Percentiles rank a stretch among this genome's conserved stretches.
Evolutionary conservation across 1,284 basidiomycete genomes (phyloP).

Genomic region (Neolentinus lepideus): DNA sequence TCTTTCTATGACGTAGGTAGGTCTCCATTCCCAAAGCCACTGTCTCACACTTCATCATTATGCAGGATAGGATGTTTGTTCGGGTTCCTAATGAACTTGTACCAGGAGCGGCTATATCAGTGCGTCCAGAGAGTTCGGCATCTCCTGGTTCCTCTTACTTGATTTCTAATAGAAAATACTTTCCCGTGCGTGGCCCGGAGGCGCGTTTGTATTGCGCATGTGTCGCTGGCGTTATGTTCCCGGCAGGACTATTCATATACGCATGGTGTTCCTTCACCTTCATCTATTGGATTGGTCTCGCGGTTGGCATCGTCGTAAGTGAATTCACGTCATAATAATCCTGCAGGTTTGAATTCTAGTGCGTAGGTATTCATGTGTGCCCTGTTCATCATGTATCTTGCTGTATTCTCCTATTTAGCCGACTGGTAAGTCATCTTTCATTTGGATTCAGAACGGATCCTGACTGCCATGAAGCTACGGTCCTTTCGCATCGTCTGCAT

Average conservation of each 20-base stretch:
- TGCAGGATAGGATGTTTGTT: slow-evolving; percentile 54
- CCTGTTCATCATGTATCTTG: slow-evolving; percentile 54
- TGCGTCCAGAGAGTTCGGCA: slow-evolving; percentile 19
- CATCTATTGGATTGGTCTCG: slow-evolving; percentile 51
- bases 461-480: slow-evolving; percentile 42
- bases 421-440: slow-evolving; percentile 46
- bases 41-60: not conserved
- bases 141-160: slow-evolving; percentile 7
- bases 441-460: not conserved
- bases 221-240: slow-evolving; percentile 54
- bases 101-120: slow-evolving; percentile 65
- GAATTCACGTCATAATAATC: slow-evolving; percentile 2
- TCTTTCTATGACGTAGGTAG: slow-evolving; percentile 46
- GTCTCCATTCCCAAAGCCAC: slow-evolving; percentile 4
- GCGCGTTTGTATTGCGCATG: slow-evolving; percentile 68
- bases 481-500: slow-evolving; percentile 68
- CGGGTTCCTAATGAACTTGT: slow-evolving; percentile 50
- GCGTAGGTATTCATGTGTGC: slow-evolving; percentile 46
- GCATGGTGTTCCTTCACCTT: slow-evolving; percentile 49
- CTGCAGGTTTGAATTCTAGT: slow-evolving; percentile 9
- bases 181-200: slow-evolving; percentile 55
- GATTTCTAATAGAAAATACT: slow-evolving; percentile 36
- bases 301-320: slow-evolving; percentile 45
- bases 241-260: slow-evolving; percentile 60
- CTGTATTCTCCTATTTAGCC: slow-evolving; percentile 65